Conservation (phyloP, 2,329 filamentous ascomycete species). For the Colletotrichum lini region DNA sequence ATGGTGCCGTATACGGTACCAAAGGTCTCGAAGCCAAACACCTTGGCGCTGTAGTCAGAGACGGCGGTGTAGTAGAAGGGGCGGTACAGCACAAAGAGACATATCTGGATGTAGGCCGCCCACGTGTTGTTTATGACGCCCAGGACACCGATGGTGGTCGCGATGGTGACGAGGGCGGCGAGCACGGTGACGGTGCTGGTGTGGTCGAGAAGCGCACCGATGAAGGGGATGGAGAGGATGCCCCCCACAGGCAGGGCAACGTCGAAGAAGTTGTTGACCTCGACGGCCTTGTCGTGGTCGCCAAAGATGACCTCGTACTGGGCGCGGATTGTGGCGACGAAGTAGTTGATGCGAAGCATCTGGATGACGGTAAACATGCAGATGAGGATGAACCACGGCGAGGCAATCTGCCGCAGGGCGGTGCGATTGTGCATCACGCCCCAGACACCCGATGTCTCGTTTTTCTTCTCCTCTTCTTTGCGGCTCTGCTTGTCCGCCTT, state of each 20-base stretch:
- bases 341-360: constrained; percentile 91
- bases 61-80: constrained; percentile 94
- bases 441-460: constrained; percentile 84
- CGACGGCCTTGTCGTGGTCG: constrained; percentile 71
- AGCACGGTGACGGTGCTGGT: constrained; percentile 81
- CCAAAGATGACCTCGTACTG: constrained; percentile 85
- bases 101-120: constrained; percentile 82
- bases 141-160: constrained; percentile 82
- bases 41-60: constrained; percentile 90
- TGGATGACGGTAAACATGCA: constrained; percentile 84
- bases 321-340: constrained; percentile 86
- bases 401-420: constrained; percentile 80
- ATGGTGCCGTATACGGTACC: constrained; percentile 95
- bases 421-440: constrained; percentile 84
- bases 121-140: constrained; percentile 79
- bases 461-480: constrained; percentile 76
- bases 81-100: constrained; percentile 86
- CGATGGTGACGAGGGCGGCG: constrained; percentile 76
- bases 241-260: constrained; percentile 84
- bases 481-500: constrained; percentile 74
- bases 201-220: constrained; percentile 84
- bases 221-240: constrained; percentile 88
- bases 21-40: constrained; percentile 93
- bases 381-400: constrained; percentile 88
- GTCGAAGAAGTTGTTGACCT: constrained; percentile 89